Percentiles rank a stretch among this genome's conserved stretches.
Conservation (phyloP, 2,329 filamentous ascomycete species). For the Incumbomyces delicatus region DNA sequence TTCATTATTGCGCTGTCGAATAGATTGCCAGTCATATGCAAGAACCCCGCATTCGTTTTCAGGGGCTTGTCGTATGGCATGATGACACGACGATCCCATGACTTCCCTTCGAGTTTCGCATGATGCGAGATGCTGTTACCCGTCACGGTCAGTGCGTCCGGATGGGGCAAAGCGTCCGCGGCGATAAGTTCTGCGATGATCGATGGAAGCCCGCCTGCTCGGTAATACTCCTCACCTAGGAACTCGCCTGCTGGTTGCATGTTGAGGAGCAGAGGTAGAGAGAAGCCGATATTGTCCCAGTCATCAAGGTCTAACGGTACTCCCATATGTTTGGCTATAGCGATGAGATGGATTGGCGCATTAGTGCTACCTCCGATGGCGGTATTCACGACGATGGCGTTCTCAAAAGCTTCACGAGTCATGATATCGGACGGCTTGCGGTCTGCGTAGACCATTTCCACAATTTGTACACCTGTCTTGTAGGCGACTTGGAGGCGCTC, state of each 20-base stretch:
- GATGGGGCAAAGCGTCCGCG: conserved; percentile 35
- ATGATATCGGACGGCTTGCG: conserved; percentile 46
- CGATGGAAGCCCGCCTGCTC: conserved; percentile 44
- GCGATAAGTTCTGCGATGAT: conserved; percentile 46
- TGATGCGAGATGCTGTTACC: conserved; percentile 31
- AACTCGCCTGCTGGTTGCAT: conserved; percentile 47
- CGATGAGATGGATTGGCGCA: conserved; percentile 47
- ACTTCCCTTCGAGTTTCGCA: conserved; percentile 36
- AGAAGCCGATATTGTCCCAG: conserved; percentile 44
- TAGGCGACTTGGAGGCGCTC: conserved; percentile 41
- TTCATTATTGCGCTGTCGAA: conserved; percentile 47
- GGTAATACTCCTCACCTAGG: conserved; percentile 45
- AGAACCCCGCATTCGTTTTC: conserved; percentile 42
- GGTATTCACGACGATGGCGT: conserved; percentile 45
- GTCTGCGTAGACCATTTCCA: conserved; percentile 41
- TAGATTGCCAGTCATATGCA: conserved; percentile 39
- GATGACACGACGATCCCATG: conserved; percentile 44
- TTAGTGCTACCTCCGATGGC: conserved; percentile 50
- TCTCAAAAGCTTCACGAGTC: conserved; percentile 47
- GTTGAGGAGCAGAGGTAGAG: conserved; percentile 44
- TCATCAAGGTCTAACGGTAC: conserved; percentile 43
- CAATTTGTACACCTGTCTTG: conserved; percentile 39
- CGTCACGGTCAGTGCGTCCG: conserved; percentile 37
- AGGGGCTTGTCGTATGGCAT: conserved; percentile 37
- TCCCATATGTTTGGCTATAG: conserved; percentile 46